Percentiles rank a stretch among this genome's conserved stretches.
Evolutionary conservation across 768 basidiomycete genomes (phyloP).

Genomic region (Suillus lakei): DNA sequence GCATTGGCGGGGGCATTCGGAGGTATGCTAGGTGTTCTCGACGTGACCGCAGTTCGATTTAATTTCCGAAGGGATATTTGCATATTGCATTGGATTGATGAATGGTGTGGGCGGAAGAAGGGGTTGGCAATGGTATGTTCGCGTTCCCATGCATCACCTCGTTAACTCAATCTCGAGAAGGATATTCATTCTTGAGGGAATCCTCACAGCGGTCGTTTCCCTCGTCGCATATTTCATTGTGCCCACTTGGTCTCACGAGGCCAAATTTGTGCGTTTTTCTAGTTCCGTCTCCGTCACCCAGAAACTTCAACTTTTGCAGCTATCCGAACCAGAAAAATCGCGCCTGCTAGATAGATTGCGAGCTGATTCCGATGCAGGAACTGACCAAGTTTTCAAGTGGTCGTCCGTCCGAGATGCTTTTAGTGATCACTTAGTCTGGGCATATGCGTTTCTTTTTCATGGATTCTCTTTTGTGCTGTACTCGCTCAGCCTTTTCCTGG

Average conservation of each 20-base stretch:
- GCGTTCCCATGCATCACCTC: not conserved
- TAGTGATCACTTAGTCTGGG: constrained; percentile 63
- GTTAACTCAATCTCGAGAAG: constrained; percentile 28
- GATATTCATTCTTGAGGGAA: constrained; percentile 65
- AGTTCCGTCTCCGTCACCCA: not conserved
- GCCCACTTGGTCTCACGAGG: constrained; percentile 62
- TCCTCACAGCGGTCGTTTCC: constrained; percentile 54
- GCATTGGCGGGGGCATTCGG: constrained; percentile 69
- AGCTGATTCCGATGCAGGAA: constrained; percentile 58
- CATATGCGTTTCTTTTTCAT: constrained; percentile 63
- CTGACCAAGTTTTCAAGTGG: constrained; percentile 62
- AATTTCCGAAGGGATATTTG: constrained; percentile 52
- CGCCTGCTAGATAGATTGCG: constrained; percentile 53
- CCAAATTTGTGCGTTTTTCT: constrained; percentile 52
- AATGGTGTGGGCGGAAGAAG: constrained; percentile 60
- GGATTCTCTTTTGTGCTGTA: constrained; percentile 64
- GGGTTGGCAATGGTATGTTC: constrained; percentile 61
- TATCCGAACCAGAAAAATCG: constrained; percentile 55
- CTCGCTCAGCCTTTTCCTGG: constrained; percentile 63
- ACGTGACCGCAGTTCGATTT: not conserved
- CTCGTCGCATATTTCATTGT: constrained; percentile 56
- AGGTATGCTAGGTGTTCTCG: constrained; percentile 35
- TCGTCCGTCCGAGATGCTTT: constrained; percentile 58
- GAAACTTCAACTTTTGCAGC: constrained; percentile 34
- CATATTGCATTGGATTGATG: constrained; percentile 64